Conservation (phyloP, 2,329 filamentous ascomycete genomes). For the Stachybotrys echinatus region DNA sequence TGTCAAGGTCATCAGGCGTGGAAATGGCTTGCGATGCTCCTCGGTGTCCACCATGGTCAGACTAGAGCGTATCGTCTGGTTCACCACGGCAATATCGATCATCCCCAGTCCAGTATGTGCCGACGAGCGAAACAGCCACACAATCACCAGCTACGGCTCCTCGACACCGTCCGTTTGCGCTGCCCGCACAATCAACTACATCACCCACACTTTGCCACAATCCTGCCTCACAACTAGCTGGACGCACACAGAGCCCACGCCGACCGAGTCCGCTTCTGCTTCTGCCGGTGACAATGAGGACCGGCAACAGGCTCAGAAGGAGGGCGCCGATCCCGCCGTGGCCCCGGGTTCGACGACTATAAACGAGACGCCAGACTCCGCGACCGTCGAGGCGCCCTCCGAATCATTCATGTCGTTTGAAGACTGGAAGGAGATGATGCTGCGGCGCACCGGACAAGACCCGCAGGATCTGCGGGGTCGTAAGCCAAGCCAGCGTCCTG, state of each 20-base stretch:
- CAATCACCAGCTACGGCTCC: background rate
- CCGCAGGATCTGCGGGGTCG: slow-evolving; percentile 61
- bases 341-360: background rate
- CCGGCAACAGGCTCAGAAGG: background rate
- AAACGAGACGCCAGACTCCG: slow-evolving; percentile 1
- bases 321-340: background rate
- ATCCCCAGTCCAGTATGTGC: background rate
- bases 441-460: slow-evolving; percentile 76
- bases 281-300: background rate
- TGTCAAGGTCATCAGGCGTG: no score
- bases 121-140: background rate
- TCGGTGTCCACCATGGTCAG: background rate
- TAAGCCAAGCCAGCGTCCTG: slow-evolving; percentile 45
- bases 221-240: slow-evolving; percentile 67
- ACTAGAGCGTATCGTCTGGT: background rate
- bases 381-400: slow-evolving; percentile 16
- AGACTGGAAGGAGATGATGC: slow-evolving; percentile 94
- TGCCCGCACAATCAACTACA: slow-evolving; percentile 70
- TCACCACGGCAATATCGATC: background rate
- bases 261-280: slow-evolving; percentile 12
- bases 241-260: slow-evolving; percentile 25
- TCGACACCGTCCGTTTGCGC: background rate
- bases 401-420: slow-evolving; percentile 86
- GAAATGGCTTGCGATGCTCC: background rate
- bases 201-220: slow-evolving; percentile 71